Percentiles rank a stretch among this genome's conserved stretches.
Evolutionary conservation across 176 grass and related monocot species (phyloP).

Genomic region (Otatea glauca): DNA sequence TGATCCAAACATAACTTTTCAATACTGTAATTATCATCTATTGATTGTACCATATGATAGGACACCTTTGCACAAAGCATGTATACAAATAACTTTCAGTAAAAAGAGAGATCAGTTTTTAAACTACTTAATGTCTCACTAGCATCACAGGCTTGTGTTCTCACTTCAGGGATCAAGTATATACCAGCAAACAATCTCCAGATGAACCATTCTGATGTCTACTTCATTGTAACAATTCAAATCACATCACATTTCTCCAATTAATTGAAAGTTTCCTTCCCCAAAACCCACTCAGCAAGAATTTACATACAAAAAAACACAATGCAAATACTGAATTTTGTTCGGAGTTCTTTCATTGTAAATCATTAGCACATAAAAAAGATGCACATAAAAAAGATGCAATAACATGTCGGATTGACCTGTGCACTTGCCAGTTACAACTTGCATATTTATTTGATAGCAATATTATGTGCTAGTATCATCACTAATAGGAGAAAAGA

Average conservation of each 20-base stretch:
- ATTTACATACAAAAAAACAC: neutral
- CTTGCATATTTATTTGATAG: neutral
- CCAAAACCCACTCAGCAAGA: neutral
- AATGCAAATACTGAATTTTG: neutral
- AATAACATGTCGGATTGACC: neutral
- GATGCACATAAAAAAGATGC: neutral
- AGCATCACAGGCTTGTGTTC: neutral
- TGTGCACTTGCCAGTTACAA: neutral
- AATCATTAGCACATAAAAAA: neutral
- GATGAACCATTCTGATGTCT: neutral
- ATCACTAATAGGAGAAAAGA: neutral
- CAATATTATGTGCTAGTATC: neutral
- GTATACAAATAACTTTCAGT: constrained; percentile 4
- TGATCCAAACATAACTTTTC: neutral
- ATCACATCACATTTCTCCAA: neutral
- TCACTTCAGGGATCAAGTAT: neutral
- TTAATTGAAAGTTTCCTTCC: neutral
- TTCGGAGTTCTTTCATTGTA: neutral
- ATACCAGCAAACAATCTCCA: neutral
- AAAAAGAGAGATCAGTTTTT: neutral
- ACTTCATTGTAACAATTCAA: neutral
- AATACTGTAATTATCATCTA: neutral
- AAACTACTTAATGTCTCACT: neutral
- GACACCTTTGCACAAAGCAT: constrained; percentile 13
- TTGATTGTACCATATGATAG: neutral